Evolutionary conservation across 306 rosid species (phyloP), one percentile per base, ranked within the genome.

Genomic region (Quercus engelmannii): DNA sequence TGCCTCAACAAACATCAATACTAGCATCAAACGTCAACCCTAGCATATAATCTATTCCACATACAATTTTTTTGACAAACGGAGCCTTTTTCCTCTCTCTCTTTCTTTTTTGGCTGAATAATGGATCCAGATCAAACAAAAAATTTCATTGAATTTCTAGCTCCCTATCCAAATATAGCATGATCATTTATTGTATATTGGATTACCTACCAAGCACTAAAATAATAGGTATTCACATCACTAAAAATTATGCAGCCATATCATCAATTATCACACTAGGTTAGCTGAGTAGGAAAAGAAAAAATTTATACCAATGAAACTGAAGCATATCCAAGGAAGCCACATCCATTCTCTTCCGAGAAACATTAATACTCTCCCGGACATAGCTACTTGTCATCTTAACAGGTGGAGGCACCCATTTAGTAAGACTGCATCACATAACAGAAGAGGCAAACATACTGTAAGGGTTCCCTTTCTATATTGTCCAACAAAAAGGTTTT

Each of bases 341-440:
- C 71, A 94, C 97, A 69, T 92, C 99, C 99, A 94, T 94, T 87
- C 99, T 94, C 90, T 86, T 94, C 82, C 93, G 87, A 43, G 99
- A 94, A 57, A 91, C 80, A 81, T 94, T 83, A 21, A 92, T 91
- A 83, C 89, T 92, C 71, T 92, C 97, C 87, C 92, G 89, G 61
- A 94, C 99, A 77, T 55, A 91, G 84, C 88, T 89, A 74, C 94
- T 85, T 26, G 99, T 91, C 99, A 94, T 94, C 94, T 91, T 94
- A 78, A 94, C 97, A 19, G 99, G 97, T 4, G 97, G 95, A 1
- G 97, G 98, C 88, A 94, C 99, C 99, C 97, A 94, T 79, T 94
- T 94, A 5, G 99, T 95, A 73, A 95, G 98, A 74, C 99, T 95
- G 91, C 88, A 84, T 68, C 70, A 70, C 85, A 78, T 54, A 30